Evolutionary conservation across 2,329 filamentous ascomycete genomes (phyloP), one percentile per base, ranked within the genome.

Genomic region (Alternaria brassicicola): DNA sequence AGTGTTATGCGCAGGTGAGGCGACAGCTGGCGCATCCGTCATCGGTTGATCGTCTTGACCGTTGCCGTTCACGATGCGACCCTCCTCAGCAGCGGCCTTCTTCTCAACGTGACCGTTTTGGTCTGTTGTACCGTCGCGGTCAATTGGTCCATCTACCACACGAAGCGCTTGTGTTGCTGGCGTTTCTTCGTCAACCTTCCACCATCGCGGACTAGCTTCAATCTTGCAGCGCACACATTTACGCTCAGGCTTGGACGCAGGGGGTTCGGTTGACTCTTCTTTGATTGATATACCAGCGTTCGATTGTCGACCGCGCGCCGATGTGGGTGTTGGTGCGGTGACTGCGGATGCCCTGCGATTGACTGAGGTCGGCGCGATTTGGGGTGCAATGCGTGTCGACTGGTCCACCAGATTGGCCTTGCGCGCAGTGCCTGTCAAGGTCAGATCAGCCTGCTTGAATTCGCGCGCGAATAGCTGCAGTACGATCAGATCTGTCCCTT

Each of bases 371-470:
- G 68, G 57, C 6, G 65, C 55, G 15, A 67, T 47, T 45, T 76
- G 72, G 15, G 78, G 78, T 21, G 78, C 75, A 46, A 76, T 74
- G 23, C 79, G 79, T 73, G 89, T 91, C 12, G 86, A 86, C 49
- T 86, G 84, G 55, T 86, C 87, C 71, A 89, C 85, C 39, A 95
- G 84, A 58, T 92, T 95, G 21, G 95, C 94, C 78, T 97, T 97
- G 53, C 95, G 89, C 21, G 95, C 92, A 17, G 94, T 97, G 26
- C 95, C 95, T 2, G 93, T 97, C 67, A 97, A 81, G 3, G 91
- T 87, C 38, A 94, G 85, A 74, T 99, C 95, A 8, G 95, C 94
- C 78, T 98, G 94, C 78, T 99, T 99, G 82, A 92, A 97, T 57
- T 89, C 93, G 66, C 89, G 89, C 42, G 90, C 91, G 74, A 91